Conservation (phyloP, 148 eudicot genomes). For the Rhododendron kiyosumense region DNA sequence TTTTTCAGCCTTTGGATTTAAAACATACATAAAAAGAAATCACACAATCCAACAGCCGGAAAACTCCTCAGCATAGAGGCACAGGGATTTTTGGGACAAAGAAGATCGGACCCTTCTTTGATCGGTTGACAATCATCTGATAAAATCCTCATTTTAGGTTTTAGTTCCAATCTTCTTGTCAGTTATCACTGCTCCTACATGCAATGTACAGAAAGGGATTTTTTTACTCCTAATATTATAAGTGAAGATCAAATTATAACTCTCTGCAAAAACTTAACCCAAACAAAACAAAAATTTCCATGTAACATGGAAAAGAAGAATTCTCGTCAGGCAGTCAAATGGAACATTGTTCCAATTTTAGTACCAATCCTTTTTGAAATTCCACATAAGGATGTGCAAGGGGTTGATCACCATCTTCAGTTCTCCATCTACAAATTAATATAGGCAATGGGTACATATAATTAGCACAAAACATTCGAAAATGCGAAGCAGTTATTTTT, state of each 20-base stretch:
- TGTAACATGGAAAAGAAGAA: not conserved
- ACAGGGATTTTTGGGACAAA: too few species aligned
- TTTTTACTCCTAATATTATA: not conserved
- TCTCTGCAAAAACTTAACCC: not conserved
- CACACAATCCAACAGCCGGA: too few species aligned
- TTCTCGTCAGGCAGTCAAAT: not conserved
- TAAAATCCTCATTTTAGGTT: not conserved
- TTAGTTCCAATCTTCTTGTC: not conserved
- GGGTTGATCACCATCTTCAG: constrained; percentile 40
- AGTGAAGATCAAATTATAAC: not conserved
- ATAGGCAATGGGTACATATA: not conserved
- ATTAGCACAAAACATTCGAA: not conserved
- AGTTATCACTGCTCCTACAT: not conserved
- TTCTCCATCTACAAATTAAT: constrained; percentile 32
- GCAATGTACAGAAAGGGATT: not conserved
- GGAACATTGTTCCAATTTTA: constrained; percentile 24
- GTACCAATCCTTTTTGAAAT: constrained; percentile 33
- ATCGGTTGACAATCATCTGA: not conserved
- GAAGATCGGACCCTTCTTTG: too few species aligned
- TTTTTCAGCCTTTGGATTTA: too few species aligned
- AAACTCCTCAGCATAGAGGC: too few species aligned
- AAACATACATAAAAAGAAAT: too few species aligned
- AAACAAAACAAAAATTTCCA: not conserved
- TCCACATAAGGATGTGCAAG: constrained; percentile 49
- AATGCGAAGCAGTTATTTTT: not conserved